Percentiles rank a stretch among this genome's conserved stretches.
Evolutionary conservation across 2,329 filamentous ascomycete genomes (phyloP).

Genomic region (Arachnopeziza araneosa): DNA sequence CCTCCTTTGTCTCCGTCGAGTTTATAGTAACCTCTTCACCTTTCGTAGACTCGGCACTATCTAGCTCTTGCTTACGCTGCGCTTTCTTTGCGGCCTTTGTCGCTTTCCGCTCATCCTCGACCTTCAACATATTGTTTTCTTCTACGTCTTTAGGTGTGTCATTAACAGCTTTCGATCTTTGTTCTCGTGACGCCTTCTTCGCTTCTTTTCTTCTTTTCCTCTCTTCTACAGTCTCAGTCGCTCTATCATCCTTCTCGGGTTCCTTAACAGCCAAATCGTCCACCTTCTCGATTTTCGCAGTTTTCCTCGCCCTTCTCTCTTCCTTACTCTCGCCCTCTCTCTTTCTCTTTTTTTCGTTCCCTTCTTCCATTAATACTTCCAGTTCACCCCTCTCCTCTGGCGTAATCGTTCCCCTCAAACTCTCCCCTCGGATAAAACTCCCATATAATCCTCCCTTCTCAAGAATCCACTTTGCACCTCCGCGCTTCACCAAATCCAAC

Average conservation of each 20-base stretch:
- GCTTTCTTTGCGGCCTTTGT: slow-evolving; percentile 31
- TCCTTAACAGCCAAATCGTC: background rate
- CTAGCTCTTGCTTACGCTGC: background rate
- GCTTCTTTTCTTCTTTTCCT: background rate
- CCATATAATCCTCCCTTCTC: slow-evolving; percentile 59
- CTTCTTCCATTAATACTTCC: slow-evolving; percentile 11
- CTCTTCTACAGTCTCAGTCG: background rate
- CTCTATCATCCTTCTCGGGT: background rate
- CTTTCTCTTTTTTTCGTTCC: slow-evolving; percentile 28
- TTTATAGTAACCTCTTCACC: background rate
- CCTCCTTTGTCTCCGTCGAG: slow-evolving; percentile 25
- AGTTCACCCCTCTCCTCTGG: slow-evolving; percentile 19
- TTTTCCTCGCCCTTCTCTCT: slow-evolving; percentile 35
- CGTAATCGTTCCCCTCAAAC: slow-evolving; percentile 64
- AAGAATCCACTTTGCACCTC: slow-evolving; percentile 53
- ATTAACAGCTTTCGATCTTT: slow-evolving; percentile 6
- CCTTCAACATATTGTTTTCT: background rate
- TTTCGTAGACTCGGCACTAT: background rate
- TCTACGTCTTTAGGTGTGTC: background rate
- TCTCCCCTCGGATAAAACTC: slow-evolving; percentile 78
- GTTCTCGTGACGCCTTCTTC: background rate
- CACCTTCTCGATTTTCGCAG: slow-evolving; percentile 22
- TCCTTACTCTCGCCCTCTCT: slow-evolving; percentile 31
- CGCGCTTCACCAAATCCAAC: slow-evolving; percentile 51
- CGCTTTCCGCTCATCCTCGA: slow-evolving; percentile 27